A percentile compares a stretch with the other conserved stretches of the same genome.
Evolutionary conservation across 352 stramenopile species (phyloP).

Genomic region (Phytophthora ramorum): DNA sequence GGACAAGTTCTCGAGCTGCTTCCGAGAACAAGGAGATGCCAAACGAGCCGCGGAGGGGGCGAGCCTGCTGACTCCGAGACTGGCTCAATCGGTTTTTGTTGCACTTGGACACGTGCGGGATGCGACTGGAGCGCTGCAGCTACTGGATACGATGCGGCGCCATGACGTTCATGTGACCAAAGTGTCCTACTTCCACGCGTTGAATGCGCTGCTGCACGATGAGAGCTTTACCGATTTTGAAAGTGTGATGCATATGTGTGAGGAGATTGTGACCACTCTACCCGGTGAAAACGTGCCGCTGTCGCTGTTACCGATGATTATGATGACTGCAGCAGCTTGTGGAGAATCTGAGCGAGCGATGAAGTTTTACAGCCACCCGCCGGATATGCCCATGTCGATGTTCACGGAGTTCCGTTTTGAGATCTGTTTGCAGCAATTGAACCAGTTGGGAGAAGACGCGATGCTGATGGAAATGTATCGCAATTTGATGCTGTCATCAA

Average conservation of each 20-base stretch:
- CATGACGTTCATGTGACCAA: constrained; percentile 49
- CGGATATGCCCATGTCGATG: constrained; percentile 41
- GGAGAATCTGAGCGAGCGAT: constrained; percentile 65
- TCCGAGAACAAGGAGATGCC: constrained; percentile 2
- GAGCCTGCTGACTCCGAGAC: constrained; percentile 45
- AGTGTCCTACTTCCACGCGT: constrained; percentile 64
- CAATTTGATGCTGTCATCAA: constrained; percentile 50
- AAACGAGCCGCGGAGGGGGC: neutral
- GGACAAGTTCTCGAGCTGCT: constrained; percentile 47
- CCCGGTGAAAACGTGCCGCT: constrained; percentile 51
- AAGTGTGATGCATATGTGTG: constrained; percentile 58
- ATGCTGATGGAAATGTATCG: constrained; percentile 68
- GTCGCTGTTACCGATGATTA: constrained; percentile 59
- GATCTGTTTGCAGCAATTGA: constrained; percentile 69
- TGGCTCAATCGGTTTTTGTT: constrained; percentile 60
- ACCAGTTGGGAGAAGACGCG: constrained; percentile 43
- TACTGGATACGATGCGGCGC: constrained; percentile 45
- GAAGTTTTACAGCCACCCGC: constrained; percentile 60
- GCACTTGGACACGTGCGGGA: constrained; percentile 59
- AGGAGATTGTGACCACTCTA: constrained; percentile 52
- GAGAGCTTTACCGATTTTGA: constrained; percentile 56
- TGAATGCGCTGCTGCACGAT: constrained; percentile 65
- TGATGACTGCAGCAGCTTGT: constrained; percentile 64
- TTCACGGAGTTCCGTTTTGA: constrained; percentile 75
- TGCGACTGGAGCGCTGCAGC: constrained; percentile 31